Conservation (phyloP, 257 asterid species). For the Marsdenia floribunda region DNA sequence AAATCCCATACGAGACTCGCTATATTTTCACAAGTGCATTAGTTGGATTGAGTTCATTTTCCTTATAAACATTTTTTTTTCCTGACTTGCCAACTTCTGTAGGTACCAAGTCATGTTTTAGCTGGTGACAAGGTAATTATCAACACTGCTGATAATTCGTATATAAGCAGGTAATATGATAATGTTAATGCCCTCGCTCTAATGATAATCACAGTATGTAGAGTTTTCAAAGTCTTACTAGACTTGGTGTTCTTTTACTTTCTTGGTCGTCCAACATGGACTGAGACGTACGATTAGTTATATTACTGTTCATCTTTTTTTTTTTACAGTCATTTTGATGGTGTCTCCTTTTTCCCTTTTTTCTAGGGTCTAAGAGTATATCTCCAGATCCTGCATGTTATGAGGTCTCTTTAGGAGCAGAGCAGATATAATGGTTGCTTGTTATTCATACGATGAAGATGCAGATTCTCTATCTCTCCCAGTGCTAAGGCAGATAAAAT, state of each 20-base stretch:
- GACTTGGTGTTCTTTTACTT: background rate
- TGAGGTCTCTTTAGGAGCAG: background rate
- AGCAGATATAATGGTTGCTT: background rate
- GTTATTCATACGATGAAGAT: background rate
- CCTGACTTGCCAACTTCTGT: background rate
- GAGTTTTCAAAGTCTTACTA: background rate
- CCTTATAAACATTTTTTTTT: no score
- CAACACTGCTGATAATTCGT: slow-evolving; percentile 54
- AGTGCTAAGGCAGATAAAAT: background rate
- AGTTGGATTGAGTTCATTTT: background rate
- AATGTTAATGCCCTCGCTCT: slow-evolving; percentile 12
- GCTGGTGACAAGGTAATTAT: slow-evolving; percentile 62
- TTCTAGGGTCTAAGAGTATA: slow-evolving; percentile 3
- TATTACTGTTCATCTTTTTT: no score
- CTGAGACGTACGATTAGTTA: background rate
- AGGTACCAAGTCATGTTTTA: slow-evolving; percentile 76
- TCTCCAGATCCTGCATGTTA: background rate
- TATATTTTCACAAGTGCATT: background rate
- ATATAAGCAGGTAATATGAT: slow-evolving; percentile 53
- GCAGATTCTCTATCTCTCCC: background rate
- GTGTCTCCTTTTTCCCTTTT: background rate
- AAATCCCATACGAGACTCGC: background rate
- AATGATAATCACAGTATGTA: background rate
- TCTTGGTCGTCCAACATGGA: no score
- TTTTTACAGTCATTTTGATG: background rate